Evolutionary conservation across 768 basidiomycete species (phyloP), one percentile per base, ranked within the genome.

Genomic region (Phaeotremella skinneri): DNA sequence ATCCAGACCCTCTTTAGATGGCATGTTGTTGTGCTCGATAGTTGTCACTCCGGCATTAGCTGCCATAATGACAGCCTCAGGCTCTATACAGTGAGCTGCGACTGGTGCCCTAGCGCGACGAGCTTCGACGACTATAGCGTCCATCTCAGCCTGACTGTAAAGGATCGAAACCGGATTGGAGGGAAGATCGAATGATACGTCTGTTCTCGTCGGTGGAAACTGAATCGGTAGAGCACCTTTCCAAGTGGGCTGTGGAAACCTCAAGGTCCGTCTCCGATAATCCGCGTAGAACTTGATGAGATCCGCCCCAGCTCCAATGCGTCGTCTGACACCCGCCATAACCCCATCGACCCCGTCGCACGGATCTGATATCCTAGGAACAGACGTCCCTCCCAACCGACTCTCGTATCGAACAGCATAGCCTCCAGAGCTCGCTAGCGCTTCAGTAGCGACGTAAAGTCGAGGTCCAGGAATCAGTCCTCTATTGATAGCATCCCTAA

Each of bases 221-320:
- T 27, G 34, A 29, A 59, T 54, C 1, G 58, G 58, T 30, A 59
- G 39, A 30, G 37, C 41, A 14, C 58, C 58, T 20, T 55, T 55
- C 58, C 58, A 59, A 20, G 58, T 17, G 17, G 26, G 52, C 6
- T 32, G 56, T 7, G 65, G 65, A 31, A 63, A 63, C 6, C 65
- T 16, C 42, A 63, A 34, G 7, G 50, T 26, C 41, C 65, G 42
- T 31, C 62, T 39, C n/a, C 55, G 20, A 49, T 67, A 67, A 45
- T 63, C 62, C 1, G 62, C 61, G 49, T 67, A 67, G 34, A 67
- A 59, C 54, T 67, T 67, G 56, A 67, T 67, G 14, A 67, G 25
- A 51, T 67, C 65, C n/a, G 65, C 65, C 1, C 65, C 65, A 23
- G 58, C 53, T 1, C 65, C 65, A 17, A 67, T 63, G 16, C 61